Evolutionary conservation across 768 basidiomycete species (phyloP).

Genomic region (Psilocybe subaeruginosa): DNA sequence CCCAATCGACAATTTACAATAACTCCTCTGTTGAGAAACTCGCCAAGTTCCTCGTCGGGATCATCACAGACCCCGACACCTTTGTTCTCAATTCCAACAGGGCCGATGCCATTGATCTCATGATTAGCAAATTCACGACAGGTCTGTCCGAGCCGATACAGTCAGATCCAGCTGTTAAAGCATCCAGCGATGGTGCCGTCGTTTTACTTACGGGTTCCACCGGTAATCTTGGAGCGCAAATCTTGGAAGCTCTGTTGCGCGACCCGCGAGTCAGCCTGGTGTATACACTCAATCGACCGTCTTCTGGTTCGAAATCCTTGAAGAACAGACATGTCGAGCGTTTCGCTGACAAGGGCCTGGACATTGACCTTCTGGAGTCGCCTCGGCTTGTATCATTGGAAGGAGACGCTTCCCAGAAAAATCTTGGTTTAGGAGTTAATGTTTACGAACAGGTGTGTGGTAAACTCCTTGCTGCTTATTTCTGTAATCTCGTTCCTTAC

Average conservation of each 20-base stretch:
- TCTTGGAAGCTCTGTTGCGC: constrained; percentile 34
- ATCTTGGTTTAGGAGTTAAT: constrained; percentile 28
- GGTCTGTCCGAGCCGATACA: constrained; percentile 5
- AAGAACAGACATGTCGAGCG: constrained; percentile 29
- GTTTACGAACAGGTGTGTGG: constrained; percentile 32
- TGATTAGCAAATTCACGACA: constrained; percentile 21
- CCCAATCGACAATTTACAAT: constrained; percentile 22
- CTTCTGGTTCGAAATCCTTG: constrained; percentile 12
- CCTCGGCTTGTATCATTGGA: constrained; percentile 38
- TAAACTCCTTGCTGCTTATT: neutral
- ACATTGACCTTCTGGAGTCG: constrained; percentile 28
- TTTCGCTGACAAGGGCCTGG: constrained; percentile 37
- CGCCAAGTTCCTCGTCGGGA: constrained; percentile 17
- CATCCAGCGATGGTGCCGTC: constrained; percentile 29
- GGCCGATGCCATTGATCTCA: constrained; percentile 20
- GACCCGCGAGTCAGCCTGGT: constrained; percentile 25
- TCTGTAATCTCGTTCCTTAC: neutral
- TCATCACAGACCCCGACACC: constrained; percentile 16
- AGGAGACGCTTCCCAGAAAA: constrained; percentile 32
- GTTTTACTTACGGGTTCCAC: constrained; percentile 46
- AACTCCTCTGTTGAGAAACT: constrained; percentile 21
- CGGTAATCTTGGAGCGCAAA: constrained; percentile 41
- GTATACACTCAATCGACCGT: constrained; percentile 35
- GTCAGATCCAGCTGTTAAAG: constrained; percentile 27
- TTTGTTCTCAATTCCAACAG: constrained; percentile 10